phyloP scores from a whole-genome alignment of 306 rosid genomes.

The Lathyrus aphaca region DNA sequence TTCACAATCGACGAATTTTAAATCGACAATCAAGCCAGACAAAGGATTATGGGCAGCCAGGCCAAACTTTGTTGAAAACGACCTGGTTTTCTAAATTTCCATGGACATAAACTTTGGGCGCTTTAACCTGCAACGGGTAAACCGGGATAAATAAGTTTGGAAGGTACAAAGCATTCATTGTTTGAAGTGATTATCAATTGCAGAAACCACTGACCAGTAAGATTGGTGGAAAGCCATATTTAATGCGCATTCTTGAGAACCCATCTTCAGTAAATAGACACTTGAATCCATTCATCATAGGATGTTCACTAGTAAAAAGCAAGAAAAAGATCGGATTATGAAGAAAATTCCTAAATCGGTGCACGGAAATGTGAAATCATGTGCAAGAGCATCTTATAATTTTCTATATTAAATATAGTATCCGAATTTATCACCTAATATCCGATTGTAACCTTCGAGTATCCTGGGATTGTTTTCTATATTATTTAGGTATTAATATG shows the following conservation, averaged over 20 bases:
- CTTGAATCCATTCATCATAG: constrained; percentile 65
- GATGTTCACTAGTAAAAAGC: constrained; percentile 63
- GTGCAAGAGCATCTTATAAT: not conserved
- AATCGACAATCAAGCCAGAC: not conserved
- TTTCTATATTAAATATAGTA: too few relatives aligned
- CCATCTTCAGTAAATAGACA: constrained; percentile 72
- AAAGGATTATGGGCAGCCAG: constrained; percentile 58
- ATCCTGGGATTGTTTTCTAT: too few relatives aligned
- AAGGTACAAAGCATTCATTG: constrained; percentile 12
- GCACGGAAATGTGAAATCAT: constrained; percentile 17
- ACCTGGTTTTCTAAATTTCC: constrained; percentile 54
- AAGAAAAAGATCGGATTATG: constrained; percentile 24
- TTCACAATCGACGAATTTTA: constrained; percentile 21
- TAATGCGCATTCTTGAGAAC: constrained; percentile 58
- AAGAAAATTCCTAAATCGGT: not conserved
- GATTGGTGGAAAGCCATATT: constrained; percentile 61
- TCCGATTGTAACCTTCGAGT: too few relatives aligned
- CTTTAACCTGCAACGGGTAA: constrained; percentile 59
- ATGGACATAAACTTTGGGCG: constrained; percentile 73
- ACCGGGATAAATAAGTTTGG: constrained; percentile 4
- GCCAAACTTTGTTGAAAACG: constrained; percentile 58
- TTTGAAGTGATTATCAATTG: constrained; percentile 20
- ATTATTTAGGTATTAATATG: too few relatives aligned
- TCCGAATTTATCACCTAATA: too few relatives aligned
- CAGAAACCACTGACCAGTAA: constrained; percentile 52